Evolutionary conservation across 2,329 filamentous ascomycete species (phyloP).

Genomic region (Penicillium thymicola): DNA sequence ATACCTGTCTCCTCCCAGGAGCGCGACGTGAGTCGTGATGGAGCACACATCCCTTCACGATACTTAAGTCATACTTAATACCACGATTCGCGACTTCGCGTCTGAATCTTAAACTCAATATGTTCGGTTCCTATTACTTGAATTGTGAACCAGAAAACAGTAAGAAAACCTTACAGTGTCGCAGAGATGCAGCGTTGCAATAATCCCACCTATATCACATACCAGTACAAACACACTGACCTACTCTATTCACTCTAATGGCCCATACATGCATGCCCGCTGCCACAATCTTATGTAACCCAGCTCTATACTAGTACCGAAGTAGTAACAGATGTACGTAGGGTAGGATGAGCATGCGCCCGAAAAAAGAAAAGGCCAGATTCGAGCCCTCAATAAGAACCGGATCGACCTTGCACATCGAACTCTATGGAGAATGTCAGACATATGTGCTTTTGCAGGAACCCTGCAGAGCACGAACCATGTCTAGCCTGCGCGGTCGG

Average conservation of each 20-base stretch:
- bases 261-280: not conserved
- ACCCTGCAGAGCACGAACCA: conserved; percentile 6
- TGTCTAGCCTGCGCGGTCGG: not conserved
- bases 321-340: not conserved
- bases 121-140: not conserved
- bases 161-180: conserved; percentile 5
- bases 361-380: not conserved
- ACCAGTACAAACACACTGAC: conserved; percentile 4
- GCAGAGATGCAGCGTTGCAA: conserved; percentile 6
- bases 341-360: not conserved
- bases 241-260: not conserved
- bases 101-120: not conserved
- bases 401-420: conserved; percentile 5
- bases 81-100: conserved; percentile 1
- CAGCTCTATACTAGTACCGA: not conserved
- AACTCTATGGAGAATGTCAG: conserved; percentile 9
- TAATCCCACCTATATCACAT: conserved; percentile 9
- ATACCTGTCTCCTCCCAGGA: not conserved
- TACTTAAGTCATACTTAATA: not conserved
- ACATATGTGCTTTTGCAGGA: conserved; percentile 7
- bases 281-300: conserved; percentile 4
- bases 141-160: not conserved
- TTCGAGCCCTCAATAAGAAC: not conserved
- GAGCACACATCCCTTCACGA: not conserved
- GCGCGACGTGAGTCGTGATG: conserved; percentile 7